phyloP scores from a whole-genome alignment of 306 rosid genomes.

The Mimosa pudica region DNA sequence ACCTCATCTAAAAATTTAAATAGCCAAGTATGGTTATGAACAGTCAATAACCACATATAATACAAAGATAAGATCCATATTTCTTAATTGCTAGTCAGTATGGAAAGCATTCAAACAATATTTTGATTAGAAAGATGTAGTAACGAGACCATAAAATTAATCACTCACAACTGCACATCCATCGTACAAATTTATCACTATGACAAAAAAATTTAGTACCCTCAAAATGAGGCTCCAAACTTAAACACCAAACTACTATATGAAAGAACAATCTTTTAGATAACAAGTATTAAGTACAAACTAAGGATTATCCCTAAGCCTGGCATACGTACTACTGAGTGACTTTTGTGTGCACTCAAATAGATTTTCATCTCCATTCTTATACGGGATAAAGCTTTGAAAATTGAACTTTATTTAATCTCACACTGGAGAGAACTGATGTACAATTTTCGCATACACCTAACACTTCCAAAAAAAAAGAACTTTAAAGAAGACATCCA shows the following conservation, averaged over 20 bases:
- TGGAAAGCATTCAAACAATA: neutral
- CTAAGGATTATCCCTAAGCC: neutral
- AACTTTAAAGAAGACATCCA: conserved; percentile 13
- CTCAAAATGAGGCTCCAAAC: neutral
- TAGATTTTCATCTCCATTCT: conserved; percentile 1
- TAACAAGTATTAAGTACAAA: neutral
- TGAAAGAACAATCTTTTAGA: neutral
- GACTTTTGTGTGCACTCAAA: neutral
- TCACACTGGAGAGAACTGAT: neutral
- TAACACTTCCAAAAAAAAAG: neutral
- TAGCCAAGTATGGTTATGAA: conserved; percentile 14
- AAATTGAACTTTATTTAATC: neutral
- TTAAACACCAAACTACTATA: neutral
- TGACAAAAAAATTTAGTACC: neutral
- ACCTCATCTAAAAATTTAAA: conserved; percentile 62
- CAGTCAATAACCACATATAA: conserved; percentile 6
- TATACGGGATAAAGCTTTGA: neutral
- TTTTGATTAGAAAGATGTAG: neutral
- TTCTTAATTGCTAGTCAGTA: conserved; percentile 12
- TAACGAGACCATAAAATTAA: neutral
- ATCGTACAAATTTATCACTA: neutral
- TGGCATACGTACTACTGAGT: neutral
- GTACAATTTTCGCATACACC: neutral
- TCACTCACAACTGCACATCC: neutral
- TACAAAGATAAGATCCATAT: conserved; percentile 9